Conservation (phyloP, 2,329 filamentous ascomycete species). For the Dactylonectria macrodidyma region DNA sequence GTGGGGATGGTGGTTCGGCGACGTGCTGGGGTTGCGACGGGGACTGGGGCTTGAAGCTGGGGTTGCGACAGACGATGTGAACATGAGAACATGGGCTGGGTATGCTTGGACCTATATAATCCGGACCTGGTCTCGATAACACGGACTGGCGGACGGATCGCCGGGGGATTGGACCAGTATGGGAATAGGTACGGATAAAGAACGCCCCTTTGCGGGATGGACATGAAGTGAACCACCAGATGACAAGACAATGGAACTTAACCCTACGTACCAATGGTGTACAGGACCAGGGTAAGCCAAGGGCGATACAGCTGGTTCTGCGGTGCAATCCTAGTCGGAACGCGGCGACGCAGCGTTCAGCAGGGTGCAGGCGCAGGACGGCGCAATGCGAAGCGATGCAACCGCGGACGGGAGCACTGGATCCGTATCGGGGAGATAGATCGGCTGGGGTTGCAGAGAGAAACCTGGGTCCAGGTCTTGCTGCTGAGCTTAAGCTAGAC, state of each 20-base stretch:
- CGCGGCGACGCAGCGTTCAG: constrained; percentile 38
- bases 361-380: constrained; percentile 31
- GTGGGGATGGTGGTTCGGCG: constrained; percentile 35
- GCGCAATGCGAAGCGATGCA: constrained; percentile 38
- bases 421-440: constrained; percentile 43
- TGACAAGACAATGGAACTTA: background rate
- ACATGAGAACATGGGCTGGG: constrained; percentile 14
- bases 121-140: constrained; percentile 20
- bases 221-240: background rate
- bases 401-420: constrained; percentile 38
- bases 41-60: constrained; percentile 39
- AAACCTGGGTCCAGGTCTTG: constrained; percentile 1
- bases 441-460: constrained; percentile 25
- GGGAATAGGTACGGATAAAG: constrained; percentile 7
- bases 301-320: constrained; percentile 17
- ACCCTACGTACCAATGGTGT: constrained; percentile 15
- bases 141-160: constrained; percentile 7
- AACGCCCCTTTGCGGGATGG: background rate
- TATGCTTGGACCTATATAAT: constrained; percentile 28
- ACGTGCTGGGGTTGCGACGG: constrained; percentile 38
- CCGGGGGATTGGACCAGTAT: background rate
- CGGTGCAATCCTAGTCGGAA: constrained; percentile 32
- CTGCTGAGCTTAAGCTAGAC: constrained; percentile 22
- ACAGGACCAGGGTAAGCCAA: constrained; percentile 19
- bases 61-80: constrained; percentile 30